Percentiles rank a stretch among this genome's conserved stretches.
These are phyloP conservation scores for Metschnikowia baotianmanensis DNA, from an alignment of 805 yeast genomes.

Conservation along the genomic window DNA sequence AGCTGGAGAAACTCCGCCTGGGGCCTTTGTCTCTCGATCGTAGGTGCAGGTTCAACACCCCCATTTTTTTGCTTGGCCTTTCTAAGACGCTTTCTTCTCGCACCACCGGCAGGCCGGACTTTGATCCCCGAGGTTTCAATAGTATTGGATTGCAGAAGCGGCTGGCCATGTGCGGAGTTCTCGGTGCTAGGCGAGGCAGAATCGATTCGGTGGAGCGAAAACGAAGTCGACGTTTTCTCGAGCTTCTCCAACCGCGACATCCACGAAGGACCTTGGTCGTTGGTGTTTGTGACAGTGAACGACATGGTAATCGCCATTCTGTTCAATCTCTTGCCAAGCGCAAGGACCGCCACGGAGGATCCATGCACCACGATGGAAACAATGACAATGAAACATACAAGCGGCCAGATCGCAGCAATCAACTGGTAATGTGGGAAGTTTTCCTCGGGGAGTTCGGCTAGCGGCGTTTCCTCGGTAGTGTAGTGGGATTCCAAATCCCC, in stretches of 20 bases:
- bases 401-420: conserved; percentile 62
- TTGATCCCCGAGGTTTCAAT: conserved; percentile 64
- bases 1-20: conserved; percentile 40
- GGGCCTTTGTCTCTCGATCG: conserved; percentile 34
- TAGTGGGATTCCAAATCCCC: conserved; percentile 58
- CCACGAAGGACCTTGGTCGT: conserved; percentile 65
- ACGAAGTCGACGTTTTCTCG: conserved; percentile 68
- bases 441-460: conserved; percentile 44
- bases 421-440: conserved; percentile 55
- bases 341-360: conserved; percentile 49
- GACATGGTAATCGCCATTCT: conserved; percentile 93
- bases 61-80: conserved; percentile 31
- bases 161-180: conserved; percentile 21
- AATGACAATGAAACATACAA: conserved; percentile 67
- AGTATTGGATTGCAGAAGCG: conserved; percentile 34
- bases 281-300: conserved; percentile 60
- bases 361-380: conserved; percentile 89
- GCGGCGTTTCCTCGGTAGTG: conserved; percentile 56
- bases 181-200: conserved; percentile 33
- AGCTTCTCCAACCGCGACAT: conserved; percentile 79
- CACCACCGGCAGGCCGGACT: conserved; percentile 74
- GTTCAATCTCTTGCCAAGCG: conserved; percentile 75
- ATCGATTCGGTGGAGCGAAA: conserved; percentile 81
- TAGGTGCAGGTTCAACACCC: conserved; percentile 13
- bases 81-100: conserved; percentile 49